Evolutionary conservation across 176 grass and related monocot species (phyloP).

Genomic region (Bolboschoenus planiculmis): DNA sequence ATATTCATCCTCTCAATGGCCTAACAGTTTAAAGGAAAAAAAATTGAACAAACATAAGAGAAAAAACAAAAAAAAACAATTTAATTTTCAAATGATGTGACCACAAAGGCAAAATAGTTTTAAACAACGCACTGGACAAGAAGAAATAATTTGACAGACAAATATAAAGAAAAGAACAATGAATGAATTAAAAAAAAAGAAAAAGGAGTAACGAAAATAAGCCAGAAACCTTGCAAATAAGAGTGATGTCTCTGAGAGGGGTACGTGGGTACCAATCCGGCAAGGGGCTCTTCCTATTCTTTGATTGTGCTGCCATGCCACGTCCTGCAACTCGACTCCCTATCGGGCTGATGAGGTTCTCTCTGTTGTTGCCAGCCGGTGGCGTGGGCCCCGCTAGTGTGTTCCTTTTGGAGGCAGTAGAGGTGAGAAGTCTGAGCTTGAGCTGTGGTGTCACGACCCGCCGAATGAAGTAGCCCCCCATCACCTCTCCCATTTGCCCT

Average conservation of each 20-base stretch:
- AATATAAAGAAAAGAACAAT: conserved; percentile 7
- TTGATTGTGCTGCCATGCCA: conserved; percentile 39
- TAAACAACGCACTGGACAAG: not conserved
- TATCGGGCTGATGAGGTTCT: conserved; percentile 15
- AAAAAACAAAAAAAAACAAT: not conserved
- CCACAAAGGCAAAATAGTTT: not conserved
- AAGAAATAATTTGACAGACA: not conserved
- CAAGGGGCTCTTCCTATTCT: conserved; percentile 45
- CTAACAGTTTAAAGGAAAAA: conserved; percentile 23
- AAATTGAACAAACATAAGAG: not conserved
- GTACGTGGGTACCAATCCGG: conserved; percentile 62
- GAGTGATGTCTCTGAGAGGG: conserved; percentile 54
- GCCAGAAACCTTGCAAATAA: conserved; percentile 42
- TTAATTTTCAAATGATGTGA: not conserved
- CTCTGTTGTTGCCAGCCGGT: not conserved
- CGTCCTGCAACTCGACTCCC: not conserved
- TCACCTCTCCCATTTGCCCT: conserved; percentile 42
- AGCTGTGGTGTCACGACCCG: conserved; percentile 31
- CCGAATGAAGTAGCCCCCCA: conserved; percentile 46
- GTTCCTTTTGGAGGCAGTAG: not conserved
- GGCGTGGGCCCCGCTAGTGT: not conserved
- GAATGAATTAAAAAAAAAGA: no score
- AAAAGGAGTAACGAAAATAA: not conserved
- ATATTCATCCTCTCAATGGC: conserved; percentile 44
- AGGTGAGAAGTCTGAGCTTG: not conserved